Evolutionary conservation across 108 stramenopile genomes (phyloP).

Genomic region (Skeletonema potamos): DNA sequence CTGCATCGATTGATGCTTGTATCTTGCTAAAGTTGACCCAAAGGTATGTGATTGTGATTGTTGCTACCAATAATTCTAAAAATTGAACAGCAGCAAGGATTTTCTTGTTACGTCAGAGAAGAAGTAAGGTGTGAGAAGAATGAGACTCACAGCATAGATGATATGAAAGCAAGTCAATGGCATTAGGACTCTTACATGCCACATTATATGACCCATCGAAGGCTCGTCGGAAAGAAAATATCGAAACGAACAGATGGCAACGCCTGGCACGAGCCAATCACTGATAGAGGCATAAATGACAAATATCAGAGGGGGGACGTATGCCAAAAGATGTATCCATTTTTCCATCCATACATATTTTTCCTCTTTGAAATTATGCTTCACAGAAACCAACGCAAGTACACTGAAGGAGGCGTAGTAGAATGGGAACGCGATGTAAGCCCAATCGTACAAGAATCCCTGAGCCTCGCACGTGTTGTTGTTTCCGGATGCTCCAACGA

Average conservation of each 20-base stretch:
- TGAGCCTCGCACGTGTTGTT: conserved; percentile 12
- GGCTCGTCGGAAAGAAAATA: not conserved
- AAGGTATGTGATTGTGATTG: not conserved
- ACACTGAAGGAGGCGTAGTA: conserved; percentile 34
- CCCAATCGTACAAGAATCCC: conserved; percentile 7
- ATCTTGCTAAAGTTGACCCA: conserved; percentile 18
- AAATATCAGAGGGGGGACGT: not conserved
- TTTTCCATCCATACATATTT: conserved; percentile 28
- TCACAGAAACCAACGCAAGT: conserved; percentile 18
- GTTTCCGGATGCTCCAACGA: conserved; percentile 26
- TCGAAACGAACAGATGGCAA: not conserved
- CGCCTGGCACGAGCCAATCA: not conserved
- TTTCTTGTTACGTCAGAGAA: not conserved
- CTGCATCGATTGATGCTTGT: conserved; percentile 7
- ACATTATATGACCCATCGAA: not conserved
- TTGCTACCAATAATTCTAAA: not conserved
- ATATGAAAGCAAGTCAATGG: no score
- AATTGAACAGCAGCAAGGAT: not conserved
- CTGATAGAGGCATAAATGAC: not conserved
- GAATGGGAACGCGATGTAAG: conserved; percentile 3
- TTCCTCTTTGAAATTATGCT: conserved; percentile 31
- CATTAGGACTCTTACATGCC: not conserved
- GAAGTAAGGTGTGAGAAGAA: not conserved
- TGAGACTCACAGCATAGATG: not conserved
- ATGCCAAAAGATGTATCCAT: conserved; percentile 28